Evolutionary conservation across 305 asterid genomes (phyloP).

Genomic region (Striga hermonthica): DNA sequence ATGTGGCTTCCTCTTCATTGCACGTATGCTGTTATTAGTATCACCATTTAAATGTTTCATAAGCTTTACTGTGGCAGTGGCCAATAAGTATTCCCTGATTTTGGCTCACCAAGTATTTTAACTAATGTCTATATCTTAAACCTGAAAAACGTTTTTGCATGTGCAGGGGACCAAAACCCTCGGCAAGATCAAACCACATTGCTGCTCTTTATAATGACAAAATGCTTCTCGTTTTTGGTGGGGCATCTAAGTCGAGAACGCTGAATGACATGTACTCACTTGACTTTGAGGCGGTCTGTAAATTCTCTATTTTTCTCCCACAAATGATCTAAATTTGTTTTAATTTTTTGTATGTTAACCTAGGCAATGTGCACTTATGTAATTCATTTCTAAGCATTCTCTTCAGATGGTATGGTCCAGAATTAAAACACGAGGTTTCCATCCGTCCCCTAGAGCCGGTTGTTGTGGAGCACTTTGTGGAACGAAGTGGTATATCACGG

Average conservation of each 20-base stretch:
- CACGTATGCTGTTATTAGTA: conserved; percentile 58
- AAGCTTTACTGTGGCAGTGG: neutral
- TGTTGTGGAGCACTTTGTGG: conserved; percentile 94
- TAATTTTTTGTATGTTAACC: neutral
- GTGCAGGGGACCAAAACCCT: conserved; percentile 87
- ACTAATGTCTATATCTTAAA: too few relatives aligned
- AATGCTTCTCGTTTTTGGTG: conserved; percentile 81
- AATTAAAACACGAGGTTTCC: conserved; percentile 80
- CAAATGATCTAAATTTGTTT: conserved; percentile 10
- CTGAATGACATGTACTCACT: conserved; percentile 89
- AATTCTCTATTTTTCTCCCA: conserved; percentile 10
- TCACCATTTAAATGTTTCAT: neutral
- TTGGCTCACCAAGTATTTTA: neutral
- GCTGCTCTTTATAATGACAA: conserved; percentile 94
- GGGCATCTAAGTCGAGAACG: conserved; percentile 82
- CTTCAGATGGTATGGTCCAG: conserved; percentile 94
- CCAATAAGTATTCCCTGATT: conserved; percentile 6
- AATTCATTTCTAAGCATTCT: conserved; percentile 25
- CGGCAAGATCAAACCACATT: conserved; percentile 84
- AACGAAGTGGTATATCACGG: conserved; percentile 93
- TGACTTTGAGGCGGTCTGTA: conserved; percentile 90
- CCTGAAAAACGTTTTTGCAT: conserved; percentile 25
- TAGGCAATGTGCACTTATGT: neutral
- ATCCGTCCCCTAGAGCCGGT: conserved; percentile 98
- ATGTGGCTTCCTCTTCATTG: conserved; percentile 99